Conservation (phyloP, 768 basidiomycete species). For the Lactarius tabidus region DNA sequence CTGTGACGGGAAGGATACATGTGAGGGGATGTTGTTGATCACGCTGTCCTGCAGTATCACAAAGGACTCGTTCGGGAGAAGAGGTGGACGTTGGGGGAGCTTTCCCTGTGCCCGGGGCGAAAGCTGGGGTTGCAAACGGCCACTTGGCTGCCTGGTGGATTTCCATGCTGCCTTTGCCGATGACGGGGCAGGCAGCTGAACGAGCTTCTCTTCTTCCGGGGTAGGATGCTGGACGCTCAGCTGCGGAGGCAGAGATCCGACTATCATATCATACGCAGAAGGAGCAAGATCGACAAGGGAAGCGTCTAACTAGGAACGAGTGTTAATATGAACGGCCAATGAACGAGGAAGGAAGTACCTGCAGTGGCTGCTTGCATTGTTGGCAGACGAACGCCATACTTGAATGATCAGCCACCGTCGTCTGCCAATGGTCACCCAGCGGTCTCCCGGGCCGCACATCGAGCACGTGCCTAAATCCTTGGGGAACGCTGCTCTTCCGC, state of each 20-base stretch:
- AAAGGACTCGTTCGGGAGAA: constrained; percentile 81
- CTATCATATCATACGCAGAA: constrained; percentile 84
- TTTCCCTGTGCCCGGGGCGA: constrained; percentile 59
- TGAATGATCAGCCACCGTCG: not conserved
- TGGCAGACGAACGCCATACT: constrained; percentile 66
- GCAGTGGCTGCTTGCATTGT: constrained; percentile 88
- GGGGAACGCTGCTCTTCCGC: not conserved
- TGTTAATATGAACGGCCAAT: not conserved
- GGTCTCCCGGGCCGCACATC: constrained; percentile 1
- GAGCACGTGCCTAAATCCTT: not conserved
- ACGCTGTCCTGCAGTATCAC: constrained; percentile 85
- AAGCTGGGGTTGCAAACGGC: constrained; percentile 34
- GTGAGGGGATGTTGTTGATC: constrained; percentile 62
- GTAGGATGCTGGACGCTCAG: constrained; percentile 39
- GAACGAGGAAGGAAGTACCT: constrained; percentile 44
- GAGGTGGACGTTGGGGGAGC: constrained; percentile 50
- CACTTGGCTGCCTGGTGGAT: constrained; percentile 43
- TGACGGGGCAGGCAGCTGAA: constrained; percentile 45
- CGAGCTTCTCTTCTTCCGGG: constrained; percentile 44
- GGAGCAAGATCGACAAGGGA: constrained; percentile 85
- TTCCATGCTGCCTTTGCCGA: constrained; percentile 63
- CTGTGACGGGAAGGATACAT: constrained; percentile 40
- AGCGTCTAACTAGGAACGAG: constrained; percentile 63
- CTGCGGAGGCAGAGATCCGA: constrained; percentile 59
- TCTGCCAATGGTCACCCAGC: not conserved